Base-by-base conservation (phyloP, 768 basidiomycete genomes). In the Trametes elegans region DNA sequence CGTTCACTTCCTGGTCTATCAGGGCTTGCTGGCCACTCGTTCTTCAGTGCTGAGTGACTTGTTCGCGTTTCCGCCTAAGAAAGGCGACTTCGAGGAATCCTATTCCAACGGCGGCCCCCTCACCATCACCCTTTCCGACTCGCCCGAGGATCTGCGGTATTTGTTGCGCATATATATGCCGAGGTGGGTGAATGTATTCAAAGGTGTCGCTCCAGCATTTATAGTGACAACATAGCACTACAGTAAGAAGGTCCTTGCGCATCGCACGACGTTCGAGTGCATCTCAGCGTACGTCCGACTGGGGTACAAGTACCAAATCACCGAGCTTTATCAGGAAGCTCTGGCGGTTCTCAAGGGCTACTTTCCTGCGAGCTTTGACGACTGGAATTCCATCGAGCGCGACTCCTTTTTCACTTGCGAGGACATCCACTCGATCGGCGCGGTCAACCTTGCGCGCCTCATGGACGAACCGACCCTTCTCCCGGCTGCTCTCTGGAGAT, bases 1-100 rank as follows among this genome's bases (percentile, higher is more conserved):
- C 24, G 61, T 53, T 3, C 49, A 55, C 3, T 70, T 64, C 48
- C 60, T 63, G 3, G 62, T 71, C 7, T 64, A 62, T 36, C 52
- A 61, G n/a, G 65, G 60, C 27, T 29, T 66, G 16, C 49, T 71
- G 7, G 48, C 64, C 11, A 32, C 45, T 16, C 58, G 59, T 6
- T 69, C 67, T 6, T 38, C 64, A 0, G 59, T 71, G 3, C 67
- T 66, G 40, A 36, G 24, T 5, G 55, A 60, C 43, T 54, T 60
- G 54, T 50, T 62, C 48, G 46, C 54, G 1, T 11, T 39, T 7
- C 48, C 48, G 8, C 48, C n/a, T n/a, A n/a, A n/a, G n/a, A n/a
- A n/a, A 49, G 21, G 16, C 48, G 8, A 16, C 36, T 7, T 10
- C 27, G 13, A n/a, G 31, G 13, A 31, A 7, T 31, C 7, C 13